These are phyloP conservation scores for Sugiyamaella qingdaonensis DNA, from an alignment of 805 yeast species.

Conservation along the genomic window DNA sequence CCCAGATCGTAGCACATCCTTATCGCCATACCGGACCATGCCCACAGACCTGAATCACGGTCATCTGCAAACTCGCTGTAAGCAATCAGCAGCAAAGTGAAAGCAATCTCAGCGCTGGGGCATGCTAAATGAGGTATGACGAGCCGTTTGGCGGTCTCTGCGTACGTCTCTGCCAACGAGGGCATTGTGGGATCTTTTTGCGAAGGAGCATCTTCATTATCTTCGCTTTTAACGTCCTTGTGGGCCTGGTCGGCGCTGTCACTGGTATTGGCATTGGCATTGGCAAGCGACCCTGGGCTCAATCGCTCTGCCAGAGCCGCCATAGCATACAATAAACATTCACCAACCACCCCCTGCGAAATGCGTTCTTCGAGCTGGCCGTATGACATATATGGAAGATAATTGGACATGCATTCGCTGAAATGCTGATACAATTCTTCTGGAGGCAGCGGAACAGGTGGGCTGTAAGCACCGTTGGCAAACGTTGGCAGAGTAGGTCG, in stretches of 20 bases:
- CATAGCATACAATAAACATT: constrained; percentile 26
- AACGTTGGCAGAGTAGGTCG: neutral
- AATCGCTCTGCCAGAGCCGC: constrained; percentile 24
- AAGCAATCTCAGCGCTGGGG: constrained; percentile 28
- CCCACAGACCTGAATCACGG: constrained; percentile 29
- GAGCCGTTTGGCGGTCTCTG: constrained; percentile 26
- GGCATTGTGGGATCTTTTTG: neutral
- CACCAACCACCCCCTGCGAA: constrained; percentile 22
- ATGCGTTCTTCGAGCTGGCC: constrained; percentile 21
- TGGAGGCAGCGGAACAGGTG: constrained; percentile 15
- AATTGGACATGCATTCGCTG: constrained; percentile 20
- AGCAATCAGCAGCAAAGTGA: constrained; percentile 26
- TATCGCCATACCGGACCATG: constrained; percentile 30
- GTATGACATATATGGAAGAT: constrained; percentile 23
- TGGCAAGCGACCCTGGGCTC: constrained; percentile 6
- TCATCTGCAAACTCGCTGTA: constrained; percentile 29
- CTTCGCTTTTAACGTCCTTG: neutral
- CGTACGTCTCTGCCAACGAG: constrained; percentile 20
- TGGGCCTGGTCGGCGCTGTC: neutral
- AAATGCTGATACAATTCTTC: constrained; percentile 15
- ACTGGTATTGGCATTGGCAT: neutral
- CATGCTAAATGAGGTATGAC: constrained; percentile 25
- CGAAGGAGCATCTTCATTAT: neutral
- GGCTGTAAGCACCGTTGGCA: neutral
- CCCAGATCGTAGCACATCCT: constrained; percentile 30